These are phyloP conservation scores for Datura wrightii DNA, from an alignment of 257 asterid species.

Conservation along the genomic window DNA sequence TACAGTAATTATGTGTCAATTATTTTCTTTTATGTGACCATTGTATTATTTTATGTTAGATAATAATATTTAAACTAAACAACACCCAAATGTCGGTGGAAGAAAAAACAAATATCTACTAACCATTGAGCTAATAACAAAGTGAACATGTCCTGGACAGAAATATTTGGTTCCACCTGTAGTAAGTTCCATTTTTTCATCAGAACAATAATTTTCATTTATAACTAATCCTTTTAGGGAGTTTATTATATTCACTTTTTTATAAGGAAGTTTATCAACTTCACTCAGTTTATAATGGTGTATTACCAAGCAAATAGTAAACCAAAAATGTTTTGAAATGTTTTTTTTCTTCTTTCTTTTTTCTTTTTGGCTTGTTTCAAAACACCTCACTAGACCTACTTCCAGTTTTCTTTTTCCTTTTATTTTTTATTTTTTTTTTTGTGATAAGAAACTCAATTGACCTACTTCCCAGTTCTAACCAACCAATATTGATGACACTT, in stretches of 20 bases:
- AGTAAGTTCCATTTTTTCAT: not conserved
- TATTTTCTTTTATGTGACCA: not conserved
- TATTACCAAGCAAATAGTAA: not conserved
- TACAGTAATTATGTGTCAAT: not conserved
- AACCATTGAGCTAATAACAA: not conserved
- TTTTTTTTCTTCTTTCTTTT: not conserved
- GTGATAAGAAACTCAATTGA: not conserved
- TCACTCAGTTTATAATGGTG: not conserved
- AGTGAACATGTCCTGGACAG: not conserved
- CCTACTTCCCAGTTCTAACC: not conserved
- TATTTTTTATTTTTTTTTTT: not conserved
- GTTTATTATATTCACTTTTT: not conserved
- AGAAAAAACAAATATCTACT: not conserved
- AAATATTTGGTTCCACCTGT: not conserved
- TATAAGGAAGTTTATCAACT: not conserved
- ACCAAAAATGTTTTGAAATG: not conserved
- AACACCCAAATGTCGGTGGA: not conserved
- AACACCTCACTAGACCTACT: not conserved
- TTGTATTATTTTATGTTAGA: not conserved
- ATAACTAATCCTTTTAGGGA: not conserved
- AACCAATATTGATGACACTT: not conserved
- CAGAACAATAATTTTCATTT: not conserved
- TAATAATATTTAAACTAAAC: not conserved
- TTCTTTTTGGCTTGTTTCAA: not conserved
- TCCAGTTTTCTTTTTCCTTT: not conserved